Percentiles rank a stretch among this genome's conserved stretches.
These are phyloP conservation scores for Metarhizium album DNA, from an alignment of 2,329 filamentous ascomycete genomes.

Conservation along the genomic window DNA sequence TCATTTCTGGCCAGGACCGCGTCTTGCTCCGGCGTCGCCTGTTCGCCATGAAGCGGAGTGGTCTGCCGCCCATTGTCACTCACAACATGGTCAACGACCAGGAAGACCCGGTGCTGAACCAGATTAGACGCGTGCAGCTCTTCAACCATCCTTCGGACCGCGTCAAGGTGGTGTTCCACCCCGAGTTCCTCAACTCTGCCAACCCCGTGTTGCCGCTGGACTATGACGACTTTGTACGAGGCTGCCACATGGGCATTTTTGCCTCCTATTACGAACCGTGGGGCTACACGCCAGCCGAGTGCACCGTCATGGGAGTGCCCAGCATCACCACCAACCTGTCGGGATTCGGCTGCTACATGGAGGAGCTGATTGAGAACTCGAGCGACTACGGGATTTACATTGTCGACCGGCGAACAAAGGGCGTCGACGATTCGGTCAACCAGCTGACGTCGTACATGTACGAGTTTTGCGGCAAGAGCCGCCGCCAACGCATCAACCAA, in stretches of 20 bases:
- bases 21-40: conserved; percentile 83
- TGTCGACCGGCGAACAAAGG: conserved; percentile 89
- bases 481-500: conserved; percentile 96
- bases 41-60: conserved; percentile 92
- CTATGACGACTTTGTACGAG: conserved; percentile 97
- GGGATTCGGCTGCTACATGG: conserved; percentile 98
- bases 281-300: conserved; percentile 97
- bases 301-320: conserved; percentile 97
- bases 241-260: conserved; percentile 92
- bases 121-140: conserved; percentile 88
- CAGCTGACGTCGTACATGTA: conserved; percentile 82
- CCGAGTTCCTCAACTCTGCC: conserved; percentile 90
- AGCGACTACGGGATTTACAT: conserved; percentile 99
- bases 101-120: conserved; percentile 91
- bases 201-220: conserved; percentile 93
- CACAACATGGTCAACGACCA: conserved; percentile 96
- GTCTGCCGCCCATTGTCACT: conserved; percentile 87
- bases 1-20: conserved; percentile 84
- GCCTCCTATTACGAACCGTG: conserved; percentile 98
- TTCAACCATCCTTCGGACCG: conserved; percentile 94
- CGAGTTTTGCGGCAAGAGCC: conserved; percentile 86
- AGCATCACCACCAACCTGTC: conserved; percentile 97
- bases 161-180: conserved; percentile 97
- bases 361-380: conserved; percentile 96
- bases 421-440: conserved; percentile 94